Evolutionary conservation across 2,329 filamentous ascomycete species (phyloP).

Genomic region (Pseudocercospora fijiensis): DNA sequence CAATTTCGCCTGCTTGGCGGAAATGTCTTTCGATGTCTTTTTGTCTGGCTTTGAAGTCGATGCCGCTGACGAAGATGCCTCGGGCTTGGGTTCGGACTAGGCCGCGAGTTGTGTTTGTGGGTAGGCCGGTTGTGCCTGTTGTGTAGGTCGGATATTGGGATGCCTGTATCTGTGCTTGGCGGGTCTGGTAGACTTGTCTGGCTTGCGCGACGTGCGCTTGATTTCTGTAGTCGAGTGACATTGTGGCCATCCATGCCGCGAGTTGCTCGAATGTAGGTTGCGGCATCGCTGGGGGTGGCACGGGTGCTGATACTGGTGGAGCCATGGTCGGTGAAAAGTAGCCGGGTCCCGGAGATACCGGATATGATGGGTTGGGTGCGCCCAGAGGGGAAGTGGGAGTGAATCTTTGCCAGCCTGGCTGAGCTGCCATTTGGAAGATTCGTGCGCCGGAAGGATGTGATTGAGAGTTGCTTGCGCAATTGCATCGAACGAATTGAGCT

Average conservation of each 20-base stretch:
- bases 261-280: constrained; percentile 11
- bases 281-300: neutral
- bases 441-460: constrained; percentile 16
- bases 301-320: neutral
- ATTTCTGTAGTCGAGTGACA: constrained; percentile 12
- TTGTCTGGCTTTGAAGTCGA: constrained; percentile 32
- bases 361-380: neutral
- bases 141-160: constrained; percentile 23
- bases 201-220: constrained; percentile 11
- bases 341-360: neutral
- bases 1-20: constrained; percentile 30
- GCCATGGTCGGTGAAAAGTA: constrained; percentile 7
- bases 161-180: constrained; percentile 1
- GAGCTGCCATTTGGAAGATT: constrained; percentile 20
- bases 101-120: constrained; percentile 31
- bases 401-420: constrained; percentile 27
- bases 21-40: constrained; percentile 32
- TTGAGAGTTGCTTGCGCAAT: constrained; percentile 22
- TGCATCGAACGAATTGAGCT: constrained; percentile 27
- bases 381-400: constrained; percentile 16
- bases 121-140: constrained; percentile 25
- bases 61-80: constrained; percentile 33
- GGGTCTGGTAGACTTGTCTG: constrained; percentile 9
- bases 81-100: constrained; percentile 30
- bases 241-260: constrained; percentile 13